phyloP scores from a whole-genome alignment of 192 early-diverging fungal species.

The Rhizoclosmatium sp. region DNA sequence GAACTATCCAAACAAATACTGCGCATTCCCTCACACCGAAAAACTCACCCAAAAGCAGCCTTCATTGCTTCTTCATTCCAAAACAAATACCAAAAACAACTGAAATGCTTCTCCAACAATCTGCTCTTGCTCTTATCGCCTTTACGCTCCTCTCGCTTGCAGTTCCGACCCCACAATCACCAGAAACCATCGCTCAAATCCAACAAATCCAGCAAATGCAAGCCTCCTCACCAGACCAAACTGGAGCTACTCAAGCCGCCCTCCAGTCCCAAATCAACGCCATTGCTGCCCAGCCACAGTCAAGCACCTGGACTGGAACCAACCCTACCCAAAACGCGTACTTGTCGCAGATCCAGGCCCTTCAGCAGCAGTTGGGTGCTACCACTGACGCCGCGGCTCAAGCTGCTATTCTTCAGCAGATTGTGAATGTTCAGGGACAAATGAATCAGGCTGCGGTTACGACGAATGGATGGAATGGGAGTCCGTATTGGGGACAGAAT shows the following conservation, averaged over 20 bases:
- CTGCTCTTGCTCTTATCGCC: too few relatives aligned
- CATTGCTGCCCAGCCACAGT: not conserved
- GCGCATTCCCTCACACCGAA: not conserved
- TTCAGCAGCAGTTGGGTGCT: not conserved
- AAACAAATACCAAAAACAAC: not conserved
- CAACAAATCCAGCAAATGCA: not conserved
- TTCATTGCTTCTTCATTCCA: not conserved
- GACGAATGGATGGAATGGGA: not conserved
- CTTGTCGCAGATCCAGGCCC: conserved; percentile 13
- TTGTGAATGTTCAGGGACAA: not conserved
- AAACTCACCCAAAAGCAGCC: not conserved
- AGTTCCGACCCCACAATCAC: not conserved
- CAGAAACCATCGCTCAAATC: not conserved
- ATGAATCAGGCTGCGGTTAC: not conserved
- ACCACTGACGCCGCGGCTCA: not conserved
- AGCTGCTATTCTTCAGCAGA: conserved; percentile 7
- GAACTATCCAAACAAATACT: too few relatives aligned
- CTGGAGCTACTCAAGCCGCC: not conserved
- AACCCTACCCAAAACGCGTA: not conserved
- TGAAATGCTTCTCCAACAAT: too few relatives aligned
- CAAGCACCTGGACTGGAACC: not conserved
- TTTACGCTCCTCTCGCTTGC: not conserved
- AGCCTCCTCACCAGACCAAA: not conserved
- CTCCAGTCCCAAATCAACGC: not conserved
- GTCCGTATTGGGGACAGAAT: not conserved